Evolutionary conservation across 1,139 yeast genomes (phyloP).

Genomic region (Geotrichum carabidarum): DNA sequence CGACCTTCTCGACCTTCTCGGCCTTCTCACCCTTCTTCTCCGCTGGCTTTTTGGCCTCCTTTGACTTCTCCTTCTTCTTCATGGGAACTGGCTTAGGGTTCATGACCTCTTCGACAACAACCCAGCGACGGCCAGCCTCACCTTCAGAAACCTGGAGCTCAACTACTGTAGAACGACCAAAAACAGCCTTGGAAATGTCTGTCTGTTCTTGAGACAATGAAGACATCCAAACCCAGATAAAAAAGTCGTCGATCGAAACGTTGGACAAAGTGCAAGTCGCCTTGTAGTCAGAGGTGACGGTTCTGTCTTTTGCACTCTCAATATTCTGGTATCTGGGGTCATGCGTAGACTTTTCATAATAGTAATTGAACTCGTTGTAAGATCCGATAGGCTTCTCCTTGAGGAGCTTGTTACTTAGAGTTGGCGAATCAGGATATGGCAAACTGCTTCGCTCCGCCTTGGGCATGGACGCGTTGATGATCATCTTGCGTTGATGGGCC

Average conservation of each 20-base stretch:
- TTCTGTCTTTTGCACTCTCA: slow-evolving; percentile 16
- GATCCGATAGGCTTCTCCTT: slow-evolving; percentile 13
- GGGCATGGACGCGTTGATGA: slow-evolving; percentile 27
- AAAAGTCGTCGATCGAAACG: slow-evolving; percentile 76
- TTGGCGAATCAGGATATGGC: slow-evolving; percentile 29
- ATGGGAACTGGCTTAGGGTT: slow-evolving; percentile 30
- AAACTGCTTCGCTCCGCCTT: slow-evolving; percentile 26
- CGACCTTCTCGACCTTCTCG: slow-evolving; percentile 6
- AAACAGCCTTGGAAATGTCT: slow-evolving; percentile 54
- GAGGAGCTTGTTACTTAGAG: background rate
- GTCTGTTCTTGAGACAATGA: slow-evolving; percentile 74
- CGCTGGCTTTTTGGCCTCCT: slow-evolving; percentile 17
- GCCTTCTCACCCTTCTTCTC: slow-evolving; percentile 6
- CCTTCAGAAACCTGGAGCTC: slow-evolving; percentile 47
- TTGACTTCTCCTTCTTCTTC: slow-evolving; percentile 18
- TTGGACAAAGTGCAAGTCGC: slow-evolving; percentile 54
- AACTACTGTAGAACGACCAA: slow-evolving; percentile 75
- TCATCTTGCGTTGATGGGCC: slow-evolving; percentile 27
- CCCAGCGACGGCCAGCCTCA: slow-evolving; percentile 65
- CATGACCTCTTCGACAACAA: slow-evolving; percentile 59
- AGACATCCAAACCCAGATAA: slow-evolving; percentile 88
- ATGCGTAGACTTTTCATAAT: slow-evolving; percentile 13
- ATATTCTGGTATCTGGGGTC: slow-evolving; percentile 7
- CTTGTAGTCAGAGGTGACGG: slow-evolving; percentile 19
- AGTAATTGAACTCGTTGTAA: slow-evolving; percentile 14